Conservation (phyloP, 352 stramenopile species). For the Phytophthora idaei region DNA sequence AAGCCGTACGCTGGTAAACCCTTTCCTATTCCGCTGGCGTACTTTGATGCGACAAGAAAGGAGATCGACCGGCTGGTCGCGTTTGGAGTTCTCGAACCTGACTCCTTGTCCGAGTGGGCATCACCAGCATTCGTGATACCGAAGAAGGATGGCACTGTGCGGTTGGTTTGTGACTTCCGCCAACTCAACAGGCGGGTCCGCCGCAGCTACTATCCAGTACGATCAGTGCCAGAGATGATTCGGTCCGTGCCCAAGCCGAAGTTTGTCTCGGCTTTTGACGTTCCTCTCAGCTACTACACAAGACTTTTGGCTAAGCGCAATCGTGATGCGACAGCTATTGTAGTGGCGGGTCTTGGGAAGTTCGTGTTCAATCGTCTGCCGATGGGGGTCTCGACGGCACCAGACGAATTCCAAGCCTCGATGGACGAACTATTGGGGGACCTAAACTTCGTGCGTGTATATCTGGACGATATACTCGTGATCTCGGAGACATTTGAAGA, state of each 20-base stretch:
- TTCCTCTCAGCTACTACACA: conserved; percentile 4
- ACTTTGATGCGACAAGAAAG: not conserved
- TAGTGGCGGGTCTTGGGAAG: not conserved
- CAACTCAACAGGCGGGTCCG: not conserved
- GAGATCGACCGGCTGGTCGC: not conserved
- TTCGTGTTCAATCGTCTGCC: conserved; percentile 4
- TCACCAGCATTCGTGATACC: conserved; percentile 12
- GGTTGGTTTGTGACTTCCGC: conserved; percentile 1
- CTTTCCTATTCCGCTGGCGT: conserved; percentile 1
- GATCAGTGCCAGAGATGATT: conserved; percentile 3
- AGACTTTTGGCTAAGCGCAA: not conserved
- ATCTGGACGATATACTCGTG: not conserved
- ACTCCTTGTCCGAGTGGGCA: conserved; percentile 1
- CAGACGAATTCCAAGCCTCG: not conserved
- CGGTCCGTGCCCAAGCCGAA: not conserved
- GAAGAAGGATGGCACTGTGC: conserved; percentile 6
- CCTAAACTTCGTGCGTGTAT: conserved; percentile 3
- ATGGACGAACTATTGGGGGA: conserved; percentile 6
- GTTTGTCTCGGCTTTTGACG: not conserved
- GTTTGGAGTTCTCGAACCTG: not conserved
- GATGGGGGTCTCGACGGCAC: conserved; percentile 1
- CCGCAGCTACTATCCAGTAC: not conserved
- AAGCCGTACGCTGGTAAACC: not conserved
- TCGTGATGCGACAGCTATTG: not conserved
- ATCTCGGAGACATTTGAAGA: not conserved